Evolutionary conservation across 2,329 filamentous ascomycete genomes (phyloP).

Genomic region (Neonectria neomacrospora): DNA sequence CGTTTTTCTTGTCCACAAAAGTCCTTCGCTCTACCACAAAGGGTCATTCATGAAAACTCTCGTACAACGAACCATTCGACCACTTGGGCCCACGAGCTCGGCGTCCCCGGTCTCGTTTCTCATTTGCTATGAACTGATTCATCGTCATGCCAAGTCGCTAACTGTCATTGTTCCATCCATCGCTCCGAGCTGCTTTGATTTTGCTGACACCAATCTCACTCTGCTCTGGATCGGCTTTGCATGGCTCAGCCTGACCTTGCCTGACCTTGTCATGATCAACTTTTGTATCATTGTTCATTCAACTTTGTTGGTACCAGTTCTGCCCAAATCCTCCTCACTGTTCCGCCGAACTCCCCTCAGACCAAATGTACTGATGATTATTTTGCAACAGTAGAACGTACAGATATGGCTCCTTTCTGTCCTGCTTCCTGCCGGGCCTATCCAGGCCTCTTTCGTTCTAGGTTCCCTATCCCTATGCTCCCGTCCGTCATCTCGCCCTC

Average conservation of each 20-base stretch:
- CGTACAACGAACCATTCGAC: slow-evolving; percentile 26
- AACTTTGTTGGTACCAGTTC: slow-evolving; percentile 29
- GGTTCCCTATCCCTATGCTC: slow-evolving; percentile 25
- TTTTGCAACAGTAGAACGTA: slow-evolving; percentile 42
- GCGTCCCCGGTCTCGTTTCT: not conserved
- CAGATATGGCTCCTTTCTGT: slow-evolving; percentile 37
- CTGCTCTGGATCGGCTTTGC: not conserved
- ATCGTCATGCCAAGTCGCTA: not conserved
- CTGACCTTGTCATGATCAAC: slow-evolving; percentile 8
- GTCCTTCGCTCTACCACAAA: slow-evolving; percentile 37
- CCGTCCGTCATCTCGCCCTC: slow-evolving; percentile 33
- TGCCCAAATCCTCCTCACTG: slow-evolving; percentile 16
- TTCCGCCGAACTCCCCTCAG: slow-evolving; percentile 24
- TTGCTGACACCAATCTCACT: not conserved
- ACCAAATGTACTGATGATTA: slow-evolving; percentile 40
- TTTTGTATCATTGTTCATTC: slow-evolving; percentile 21
- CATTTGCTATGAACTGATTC: slow-evolving; percentile 21
- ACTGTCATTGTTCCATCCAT: slow-evolving; percentile 3
- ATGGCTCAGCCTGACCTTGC: not conserved
- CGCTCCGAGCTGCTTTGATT: slow-evolving; percentile 2
- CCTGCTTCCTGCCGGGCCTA: slow-evolving; percentile 26
- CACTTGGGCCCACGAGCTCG: slow-evolving; percentile 22
- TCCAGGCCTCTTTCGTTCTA: slow-evolving; percentile 22
- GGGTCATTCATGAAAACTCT: slow-evolving; percentile 13
- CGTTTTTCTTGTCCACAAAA: slow-evolving; percentile 39